These are phyloP conservation scores for Elsinoe necatrix DNA, from an alignment of 2,329 filamentous ascomycete species.

Conservation along the genomic window DNA sequence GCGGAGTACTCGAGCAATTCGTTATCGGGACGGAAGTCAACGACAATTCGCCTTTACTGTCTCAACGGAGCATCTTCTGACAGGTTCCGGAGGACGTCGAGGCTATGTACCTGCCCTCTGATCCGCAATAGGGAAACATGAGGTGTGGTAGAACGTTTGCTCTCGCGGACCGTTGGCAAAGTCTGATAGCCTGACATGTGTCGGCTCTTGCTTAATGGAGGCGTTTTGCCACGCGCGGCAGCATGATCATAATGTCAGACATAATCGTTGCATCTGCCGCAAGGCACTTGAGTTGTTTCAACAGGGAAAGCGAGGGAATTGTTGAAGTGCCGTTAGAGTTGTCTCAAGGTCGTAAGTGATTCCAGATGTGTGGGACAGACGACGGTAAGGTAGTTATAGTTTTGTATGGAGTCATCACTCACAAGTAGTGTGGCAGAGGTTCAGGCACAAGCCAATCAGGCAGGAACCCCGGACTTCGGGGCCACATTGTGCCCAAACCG, in stretches of 20 bases:
- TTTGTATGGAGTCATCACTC: no score
- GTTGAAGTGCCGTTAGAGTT: conserved; percentile 4
- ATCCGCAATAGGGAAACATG: not conserved
- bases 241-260: not conserved
- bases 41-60: not conserved
- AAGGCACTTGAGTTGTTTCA: not conserved
- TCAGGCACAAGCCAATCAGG: conserved; percentile 14
- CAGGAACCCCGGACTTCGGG: not conserved
- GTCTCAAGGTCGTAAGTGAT: conserved; percentile 1
- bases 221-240: not conserved
- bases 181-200: not conserved
- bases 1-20: not conserved
- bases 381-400: no score
- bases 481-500: conserved; percentile 4
- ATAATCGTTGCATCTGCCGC: conserved; percentile 1
- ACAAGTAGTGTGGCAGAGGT: no score
- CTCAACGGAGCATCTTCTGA: not conserved
- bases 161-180: not conserved
- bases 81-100: not conserved
- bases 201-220: not conserved
- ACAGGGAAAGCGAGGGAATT: not conserved
- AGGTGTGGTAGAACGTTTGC: not conserved
- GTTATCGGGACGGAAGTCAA: not conserved
- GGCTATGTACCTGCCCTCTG: not conserved
- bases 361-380: not conserved